phyloP scores from a whole-genome alignment of 805 yeast genomes.

The Yamadazyma paraphyllophila region DNA sequence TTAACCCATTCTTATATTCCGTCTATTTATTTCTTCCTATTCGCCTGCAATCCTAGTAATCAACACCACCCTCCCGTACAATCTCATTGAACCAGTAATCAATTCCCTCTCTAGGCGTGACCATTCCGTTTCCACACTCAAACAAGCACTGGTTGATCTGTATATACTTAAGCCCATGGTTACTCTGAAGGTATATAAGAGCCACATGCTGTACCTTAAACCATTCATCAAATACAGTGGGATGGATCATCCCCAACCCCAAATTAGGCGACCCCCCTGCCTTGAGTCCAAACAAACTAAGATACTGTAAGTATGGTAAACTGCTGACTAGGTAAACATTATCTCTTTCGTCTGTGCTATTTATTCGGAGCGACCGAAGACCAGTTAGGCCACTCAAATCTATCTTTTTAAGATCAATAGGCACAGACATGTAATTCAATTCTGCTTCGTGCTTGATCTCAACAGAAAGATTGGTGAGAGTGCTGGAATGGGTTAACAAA shows the following conservation, averaged over 20 bases:
- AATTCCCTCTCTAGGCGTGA: constrained; percentile 41
- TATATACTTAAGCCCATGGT: constrained; percentile 35
- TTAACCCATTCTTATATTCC: no score
- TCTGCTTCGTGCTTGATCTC: constrained; percentile 40
- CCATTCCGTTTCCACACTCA: constrained; percentile 27
- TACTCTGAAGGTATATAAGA: constrained; percentile 30
- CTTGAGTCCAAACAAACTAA: constrained; percentile 49
- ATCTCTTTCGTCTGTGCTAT: constrained; percentile 22
- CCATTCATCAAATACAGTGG: constrained; percentile 58
- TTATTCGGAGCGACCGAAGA: constrained; percentile 41
- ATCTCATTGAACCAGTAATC: constrained; percentile 45
- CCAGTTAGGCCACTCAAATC: constrained; percentile 4
- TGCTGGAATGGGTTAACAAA: constrained; percentile 12
- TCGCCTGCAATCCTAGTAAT: neutral
- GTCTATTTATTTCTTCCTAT: no score
- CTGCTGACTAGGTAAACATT: constrained; percentile 21
- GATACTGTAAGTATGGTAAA: constrained; percentile 24
- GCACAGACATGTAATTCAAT: constrained; percentile 27
- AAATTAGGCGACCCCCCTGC: constrained; percentile 54
- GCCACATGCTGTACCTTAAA: constrained; percentile 55
- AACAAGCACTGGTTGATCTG: constrained; percentile 51
- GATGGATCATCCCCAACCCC: constrained; percentile 53
- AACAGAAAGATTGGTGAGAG: constrained; percentile 34
- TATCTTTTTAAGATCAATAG: constrained; percentile 16
- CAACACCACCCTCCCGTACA: constrained; percentile 24